Conservation (phyloP, 2,329 filamentous ascomycete species). For the Metarhizium sp. region DNA sequence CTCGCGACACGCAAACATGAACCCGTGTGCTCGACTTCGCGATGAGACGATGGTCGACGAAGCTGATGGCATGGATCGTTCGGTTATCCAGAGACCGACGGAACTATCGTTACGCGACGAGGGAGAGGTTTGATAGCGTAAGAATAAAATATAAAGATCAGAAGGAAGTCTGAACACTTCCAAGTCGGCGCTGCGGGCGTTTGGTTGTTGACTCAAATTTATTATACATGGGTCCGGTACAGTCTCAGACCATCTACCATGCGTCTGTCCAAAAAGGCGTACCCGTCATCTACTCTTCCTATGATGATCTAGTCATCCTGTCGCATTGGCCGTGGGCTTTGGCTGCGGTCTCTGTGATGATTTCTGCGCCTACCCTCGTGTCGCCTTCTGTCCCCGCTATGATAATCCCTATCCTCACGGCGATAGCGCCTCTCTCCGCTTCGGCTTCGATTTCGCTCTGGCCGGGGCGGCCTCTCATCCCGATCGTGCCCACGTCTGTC, state of each 20-base stretch:
- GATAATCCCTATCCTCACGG: neutral
- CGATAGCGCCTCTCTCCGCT: slow-evolving; percentile 7
- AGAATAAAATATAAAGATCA: neutral
- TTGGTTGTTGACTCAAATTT: neutral
- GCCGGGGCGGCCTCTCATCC: slow-evolving; percentile 4
- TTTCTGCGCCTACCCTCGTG: slow-evolving; percentile 13
- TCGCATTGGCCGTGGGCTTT: neutral
- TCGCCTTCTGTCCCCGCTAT: slow-evolving; percentile 12
- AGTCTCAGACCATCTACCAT: neutral
- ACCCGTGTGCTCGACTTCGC: neutral
- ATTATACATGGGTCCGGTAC: neutral
- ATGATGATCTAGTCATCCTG: neutral
- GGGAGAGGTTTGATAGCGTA: neutral
- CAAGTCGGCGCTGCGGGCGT: neutral
- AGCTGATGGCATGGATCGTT: neutral
- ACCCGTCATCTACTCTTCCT: neutral
- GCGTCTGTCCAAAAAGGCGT: neutral
- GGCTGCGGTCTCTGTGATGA: slow-evolving; percentile 5
- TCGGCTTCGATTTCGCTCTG: slow-evolving; percentile 2
- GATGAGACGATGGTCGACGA: neutral
- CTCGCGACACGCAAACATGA: neutral
- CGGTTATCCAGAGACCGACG: slow-evolving; percentile 5
- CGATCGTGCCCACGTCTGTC: slow-evolving; percentile 2
- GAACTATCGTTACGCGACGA: slow-evolving; percentile 4
- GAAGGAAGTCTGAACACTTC: neutral